Conservation (phyloP, 2,329 filamentous ascomycete genomes). For the Trichoderma hamatum region DNA sequence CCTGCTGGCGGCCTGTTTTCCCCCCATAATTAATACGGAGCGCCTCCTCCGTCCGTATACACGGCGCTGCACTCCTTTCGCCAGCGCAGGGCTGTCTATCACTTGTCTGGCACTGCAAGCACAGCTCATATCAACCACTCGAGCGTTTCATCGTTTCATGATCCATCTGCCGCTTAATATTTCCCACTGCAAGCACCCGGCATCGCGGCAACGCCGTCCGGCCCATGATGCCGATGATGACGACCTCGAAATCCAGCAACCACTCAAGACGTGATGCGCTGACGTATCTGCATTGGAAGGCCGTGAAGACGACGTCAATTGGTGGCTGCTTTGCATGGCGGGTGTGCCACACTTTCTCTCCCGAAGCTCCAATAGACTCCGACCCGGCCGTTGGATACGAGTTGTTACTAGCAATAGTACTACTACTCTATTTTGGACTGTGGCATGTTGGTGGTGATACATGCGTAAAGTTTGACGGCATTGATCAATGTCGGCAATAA, state of each 20-base stretch:
- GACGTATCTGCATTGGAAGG: conserved; percentile 5
- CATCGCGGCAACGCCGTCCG: conserved; percentile 18
- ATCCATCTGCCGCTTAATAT: not conserved
- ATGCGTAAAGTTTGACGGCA: not conserved
- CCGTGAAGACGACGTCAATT: not conserved
- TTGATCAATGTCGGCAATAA: not conserved
- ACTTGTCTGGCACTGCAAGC: not conserved
- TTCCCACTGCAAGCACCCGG: conserved; percentile 15
- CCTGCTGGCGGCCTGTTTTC: not conserved
- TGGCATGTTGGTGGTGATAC: not conserved
- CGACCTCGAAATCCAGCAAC: conserved; percentile 8
- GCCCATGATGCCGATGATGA: conserved; percentile 18
- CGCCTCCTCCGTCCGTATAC: not conserved
- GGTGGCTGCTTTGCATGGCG: not conserved
- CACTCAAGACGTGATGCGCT: not conserved
- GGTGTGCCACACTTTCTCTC: conserved; percentile 17
- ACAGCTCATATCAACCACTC: not conserved
- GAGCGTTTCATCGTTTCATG: conserved; percentile 15
- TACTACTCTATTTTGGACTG: not conserved
- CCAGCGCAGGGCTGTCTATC: not conserved
- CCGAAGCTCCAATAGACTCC: conserved; percentile 18
- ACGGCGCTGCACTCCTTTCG: not conserved
- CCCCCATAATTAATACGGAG: not conserved
- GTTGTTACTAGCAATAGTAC: not conserved
- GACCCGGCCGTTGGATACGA: conserved; percentile 18